phyloP scores from a whole-genome alignment of 148 eudicot genomes.

The Agrostemma githago region DNA sequence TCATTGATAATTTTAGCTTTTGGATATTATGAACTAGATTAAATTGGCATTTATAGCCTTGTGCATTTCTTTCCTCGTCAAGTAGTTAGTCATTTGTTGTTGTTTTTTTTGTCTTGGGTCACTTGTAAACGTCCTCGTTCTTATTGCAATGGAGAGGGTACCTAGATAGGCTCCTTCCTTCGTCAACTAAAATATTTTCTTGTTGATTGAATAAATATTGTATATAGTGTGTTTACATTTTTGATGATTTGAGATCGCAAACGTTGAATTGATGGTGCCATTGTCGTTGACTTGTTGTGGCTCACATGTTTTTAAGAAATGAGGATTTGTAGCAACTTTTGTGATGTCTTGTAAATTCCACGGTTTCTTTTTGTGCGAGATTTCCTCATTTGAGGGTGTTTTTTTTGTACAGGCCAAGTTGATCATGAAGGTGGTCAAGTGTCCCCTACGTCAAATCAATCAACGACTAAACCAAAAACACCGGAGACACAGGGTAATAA shows the following conservation, averaged over 20 bases:
- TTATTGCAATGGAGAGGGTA: background rate
- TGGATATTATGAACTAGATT: background rate
- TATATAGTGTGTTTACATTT: background rate
- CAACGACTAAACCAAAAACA: constrained; percentile 21
- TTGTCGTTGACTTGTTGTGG: background rate
- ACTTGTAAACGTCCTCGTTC: background rate
- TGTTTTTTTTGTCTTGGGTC: background rate
- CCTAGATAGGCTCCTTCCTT: background rate
- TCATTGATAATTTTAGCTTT: background rate
- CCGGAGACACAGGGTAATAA: constrained; percentile 27
- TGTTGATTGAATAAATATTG: background rate
- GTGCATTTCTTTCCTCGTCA: background rate
- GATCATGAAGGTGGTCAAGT: constrained; percentile 22
- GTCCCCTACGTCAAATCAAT: constrained; percentile 25
- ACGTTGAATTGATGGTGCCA: background rate
- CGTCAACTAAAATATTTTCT: background rate
- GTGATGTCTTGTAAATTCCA: background rate
- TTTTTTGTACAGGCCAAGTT: constrained; percentile 22
- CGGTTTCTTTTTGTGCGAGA: background rate
- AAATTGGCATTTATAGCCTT: too few species aligned
- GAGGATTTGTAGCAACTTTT: background rate
- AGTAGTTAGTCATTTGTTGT: background rate
- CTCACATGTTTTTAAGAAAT: background rate
- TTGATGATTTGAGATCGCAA: background rate
- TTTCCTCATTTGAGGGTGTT: background rate